phyloP scores from a whole-genome alignment of 176 grass and related monocot genomes.

The Eremochloa ophiuroides region DNA sequence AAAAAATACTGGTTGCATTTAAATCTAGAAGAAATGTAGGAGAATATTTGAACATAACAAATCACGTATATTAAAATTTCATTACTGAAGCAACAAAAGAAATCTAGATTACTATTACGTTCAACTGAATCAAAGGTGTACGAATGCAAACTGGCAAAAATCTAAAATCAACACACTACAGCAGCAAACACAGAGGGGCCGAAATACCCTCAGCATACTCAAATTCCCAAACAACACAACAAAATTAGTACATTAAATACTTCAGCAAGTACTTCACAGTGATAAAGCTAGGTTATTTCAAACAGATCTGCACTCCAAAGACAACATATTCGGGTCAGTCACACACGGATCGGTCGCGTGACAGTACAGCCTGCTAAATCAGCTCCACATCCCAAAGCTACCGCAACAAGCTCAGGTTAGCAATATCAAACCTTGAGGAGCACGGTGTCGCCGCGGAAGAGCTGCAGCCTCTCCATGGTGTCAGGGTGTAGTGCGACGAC shows the following conservation, averaged over 20 bases:
- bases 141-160: not conserved
- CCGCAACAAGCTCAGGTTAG: not conserved
- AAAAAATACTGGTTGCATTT: not conserved
- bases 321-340: not conserved
- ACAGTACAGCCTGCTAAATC: not conserved
- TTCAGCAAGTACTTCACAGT: not conserved
- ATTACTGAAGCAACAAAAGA: not conserved
- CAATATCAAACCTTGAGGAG: constrained; percentile 52
- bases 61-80: not conserved
- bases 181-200: not conserved
- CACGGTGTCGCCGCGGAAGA: constrained; percentile 68
- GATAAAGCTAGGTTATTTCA: not conserved
- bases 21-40: not conserved
- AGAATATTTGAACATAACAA: not conserved
- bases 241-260: not conserved
- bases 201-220: not conserved
- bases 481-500: constrained; percentile 62
- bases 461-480: constrained; percentile 72
- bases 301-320: not conserved
- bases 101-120: not conserved
- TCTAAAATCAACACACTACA: not conserved
- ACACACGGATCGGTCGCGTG: not conserved
- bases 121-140: not conserved
- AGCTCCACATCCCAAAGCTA: too few relatives aligned
- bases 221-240: not conserved